Base-by-base conservation (phyloP, 2,329 filamentous ascomycete species). In the Cladosporium austrohemisphaericum region DNA sequence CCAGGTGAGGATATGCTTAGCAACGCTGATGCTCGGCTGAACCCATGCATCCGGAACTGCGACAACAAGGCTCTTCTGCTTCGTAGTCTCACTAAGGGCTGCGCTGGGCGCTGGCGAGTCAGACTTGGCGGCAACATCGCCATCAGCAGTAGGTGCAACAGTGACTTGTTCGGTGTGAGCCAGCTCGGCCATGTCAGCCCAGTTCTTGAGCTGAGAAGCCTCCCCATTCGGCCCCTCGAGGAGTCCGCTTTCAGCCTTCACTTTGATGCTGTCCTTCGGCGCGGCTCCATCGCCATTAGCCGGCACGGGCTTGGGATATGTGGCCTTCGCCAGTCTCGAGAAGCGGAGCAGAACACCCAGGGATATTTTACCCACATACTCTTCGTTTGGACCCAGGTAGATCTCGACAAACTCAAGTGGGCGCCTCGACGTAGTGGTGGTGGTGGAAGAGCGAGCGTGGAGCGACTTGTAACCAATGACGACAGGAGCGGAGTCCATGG, bases 1-100 rank as follows among this genome's bases (percentile, higher is more conserved):
- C 57, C 57, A 60, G 11, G 48, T 50, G 2, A 60, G 41, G 5
- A 50, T 48, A 4, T 33, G 25, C 20, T 19, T 31, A 13, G 57
- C 11, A 43, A 53, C 7, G 37, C 29, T 49, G 16, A 49, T 23
- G 6, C 31, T 33, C 3, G 45, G 51, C 5, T 54, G 55, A 33
- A 49, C 40, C 40, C 48, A 41, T 11, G 25, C 46, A 29, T 37
- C 44, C 9, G 26, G 23, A 2, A 50, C 47, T 11, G 54, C 37
- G 25, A 56, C 29, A n/a, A 36, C 38, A 6, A 60, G 41, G 9
- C 22, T 28, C 20, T 41, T 49, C 14, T 37, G 46, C 1, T 20
- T 9, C n/a, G 26, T 13, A 7, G 28, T 9, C 20, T 22, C n/a
- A 13, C 14, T 5, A 26, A 23, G 8, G 16, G 32, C 11, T 16